Evolutionary conservation across 352 stramenopile genomes (phyloP).

Genomic region (Plasmopara halstedii): DNA sequence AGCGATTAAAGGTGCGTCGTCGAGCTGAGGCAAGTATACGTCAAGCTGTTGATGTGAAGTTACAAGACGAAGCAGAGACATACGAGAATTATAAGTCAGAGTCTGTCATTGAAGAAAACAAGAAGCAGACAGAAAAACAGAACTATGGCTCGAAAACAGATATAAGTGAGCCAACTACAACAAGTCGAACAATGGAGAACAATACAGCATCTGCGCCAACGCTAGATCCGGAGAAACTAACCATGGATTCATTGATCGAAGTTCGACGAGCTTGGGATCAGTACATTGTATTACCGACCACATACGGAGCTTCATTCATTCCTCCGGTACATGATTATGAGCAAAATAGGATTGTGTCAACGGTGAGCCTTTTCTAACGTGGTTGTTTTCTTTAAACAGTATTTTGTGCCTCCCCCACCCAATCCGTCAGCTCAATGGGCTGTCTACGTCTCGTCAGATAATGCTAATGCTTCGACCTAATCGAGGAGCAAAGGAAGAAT

Average conservation of each 20-base stretch:
- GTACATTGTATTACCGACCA: slow-evolving; percentile 21
- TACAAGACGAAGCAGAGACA: neutral
- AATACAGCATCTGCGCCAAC: neutral
- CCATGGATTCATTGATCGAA: slow-evolving; percentile 24
- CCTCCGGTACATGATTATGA: slow-evolving; percentile 20
- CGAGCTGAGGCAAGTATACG: slow-evolving; percentile 15
- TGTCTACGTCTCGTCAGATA: slow-evolving; percentile 1
- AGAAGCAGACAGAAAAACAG: neutral
- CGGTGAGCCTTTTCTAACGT: neutral
- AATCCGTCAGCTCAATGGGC: slow-evolving; percentile 25
- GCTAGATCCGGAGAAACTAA: slow-evolving; percentile 20
- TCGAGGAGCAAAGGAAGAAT: neutral
- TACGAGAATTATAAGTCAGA: neutral
- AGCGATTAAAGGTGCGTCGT: slow-evolving; percentile 14
- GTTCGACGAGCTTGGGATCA: slow-evolving; percentile 31
- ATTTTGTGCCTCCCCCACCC: slow-evolving; percentile 35
- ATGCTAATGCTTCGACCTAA: neutral
- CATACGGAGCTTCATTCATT: slow-evolving; percentile 26
- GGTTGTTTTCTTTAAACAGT: slow-evolving; percentile 16
- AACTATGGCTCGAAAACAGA: neutral
- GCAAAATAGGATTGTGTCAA: neutral
- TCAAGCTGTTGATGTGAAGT: slow-evolving; percentile 5
- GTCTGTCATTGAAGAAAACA: neutral
- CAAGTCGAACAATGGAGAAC: neutral
- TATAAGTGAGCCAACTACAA: neutral